Conservation (phyloP, 805 yeast species). For the Monosporozyma solicola region DNA sequence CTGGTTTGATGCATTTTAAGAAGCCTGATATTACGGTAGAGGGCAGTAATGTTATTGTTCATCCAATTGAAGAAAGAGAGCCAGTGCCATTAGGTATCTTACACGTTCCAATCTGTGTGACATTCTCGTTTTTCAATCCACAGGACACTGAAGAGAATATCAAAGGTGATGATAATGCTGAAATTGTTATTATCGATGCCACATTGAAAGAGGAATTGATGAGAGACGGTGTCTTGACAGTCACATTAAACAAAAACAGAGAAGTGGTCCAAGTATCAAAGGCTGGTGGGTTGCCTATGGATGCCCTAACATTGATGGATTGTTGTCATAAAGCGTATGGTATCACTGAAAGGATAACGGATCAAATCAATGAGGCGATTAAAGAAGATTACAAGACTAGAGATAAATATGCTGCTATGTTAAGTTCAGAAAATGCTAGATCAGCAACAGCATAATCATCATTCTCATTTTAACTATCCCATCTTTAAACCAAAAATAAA, state of each 20-base stretch:
- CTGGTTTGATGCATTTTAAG: slow-evolving; percentile 72
- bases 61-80: slow-evolving; percentile 66
- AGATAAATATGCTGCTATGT: slow-evolving; percentile 29
- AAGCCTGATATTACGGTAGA: slow-evolving; percentile 75
- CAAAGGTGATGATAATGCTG: slow-evolving; percentile 53
- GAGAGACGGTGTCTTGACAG: slow-evolving; percentile 70
- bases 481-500: not conserved
- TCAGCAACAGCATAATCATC: slow-evolving; percentile 7
- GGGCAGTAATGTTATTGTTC: slow-evolving; percentile 58
- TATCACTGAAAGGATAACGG: slow-evolving; percentile 56
- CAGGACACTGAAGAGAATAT: slow-evolving; percentile 55
- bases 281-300: slow-evolving; percentile 83
- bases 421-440: slow-evolving; percentile 30
- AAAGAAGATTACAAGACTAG: slow-evolving; percentile 45
- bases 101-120: slow-evolving; percentile 84
- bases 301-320: slow-evolving; percentile 56
- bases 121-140: slow-evolving; percentile 79
- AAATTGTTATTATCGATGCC: slow-evolving; percentile 66
- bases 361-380: slow-evolving; percentile 47
- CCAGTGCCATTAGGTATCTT: slow-evolving; percentile 79
- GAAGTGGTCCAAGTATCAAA: slow-evolving; percentile 86
- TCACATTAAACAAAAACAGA: slow-evolving; percentile 81
- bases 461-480: not conserved
- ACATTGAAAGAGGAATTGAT: slow-evolving; percentile 66
- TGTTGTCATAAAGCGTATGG: slow-evolving; percentile 59